Conservation (phyloP, 2,329 filamentous ascomycete genomes). For the Trichoderma sp. region DNA sequence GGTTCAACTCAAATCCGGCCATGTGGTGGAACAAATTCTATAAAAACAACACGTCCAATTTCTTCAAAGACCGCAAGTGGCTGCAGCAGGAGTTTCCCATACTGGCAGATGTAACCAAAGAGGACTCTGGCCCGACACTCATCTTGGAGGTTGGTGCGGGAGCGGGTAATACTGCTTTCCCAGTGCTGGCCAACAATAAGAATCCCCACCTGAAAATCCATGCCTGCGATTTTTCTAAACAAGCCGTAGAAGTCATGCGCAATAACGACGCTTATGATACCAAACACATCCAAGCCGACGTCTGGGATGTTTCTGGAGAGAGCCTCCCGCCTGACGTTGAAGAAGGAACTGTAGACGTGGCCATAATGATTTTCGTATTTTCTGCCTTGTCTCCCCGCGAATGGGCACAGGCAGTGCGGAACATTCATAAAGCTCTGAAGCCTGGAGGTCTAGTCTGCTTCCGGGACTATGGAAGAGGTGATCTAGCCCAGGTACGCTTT, state of each 20-base stretch:
- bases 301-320: constrained; percentile 84
- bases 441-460: constrained; percentile 93
- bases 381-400: constrained; percentile 83
- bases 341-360: constrained; percentile 83
- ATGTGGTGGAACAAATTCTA: constrained; percentile 99
- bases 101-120: constrained; percentile 71
- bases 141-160: constrained; percentile 92
- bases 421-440: constrained; percentile 81
- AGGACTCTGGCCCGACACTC: constrained; percentile 67
- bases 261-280: constrained; percentile 73
- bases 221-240: constrained; percentile 95
- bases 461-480: constrained; percentile 93
- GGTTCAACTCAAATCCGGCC: constrained; percentile 86
- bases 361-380: constrained; percentile 96
- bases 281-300: constrained; percentile 77
- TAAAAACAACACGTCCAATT: constrained; percentile 94
- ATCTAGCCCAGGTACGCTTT: constrained; percentile 94
- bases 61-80: constrained; percentile 99
- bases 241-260: constrained; percentile 91
- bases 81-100: constrained; percentile 93
- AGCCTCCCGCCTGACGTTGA: constrained; percentile 74
- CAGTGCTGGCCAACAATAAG: constrained; percentile 78
- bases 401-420: constrained; percentile 80
- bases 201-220: constrained; percentile 82
- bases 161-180: constrained; percentile 95